Base-by-base conservation (phyloP, 306 rosid species). In the Malus sieversii region DNA sequence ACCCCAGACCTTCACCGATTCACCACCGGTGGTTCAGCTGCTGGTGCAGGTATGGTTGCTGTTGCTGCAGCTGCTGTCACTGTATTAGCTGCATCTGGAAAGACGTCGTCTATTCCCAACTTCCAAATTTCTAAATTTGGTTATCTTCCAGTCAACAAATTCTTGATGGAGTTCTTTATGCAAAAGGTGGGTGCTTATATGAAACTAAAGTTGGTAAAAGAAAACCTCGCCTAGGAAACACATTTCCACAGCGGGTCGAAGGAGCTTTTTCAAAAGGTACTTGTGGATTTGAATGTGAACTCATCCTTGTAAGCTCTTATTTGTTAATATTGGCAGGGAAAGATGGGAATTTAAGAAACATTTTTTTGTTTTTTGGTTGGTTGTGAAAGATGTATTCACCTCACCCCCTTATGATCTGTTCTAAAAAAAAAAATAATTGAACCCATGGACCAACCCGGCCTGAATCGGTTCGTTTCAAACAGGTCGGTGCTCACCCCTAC, bases 1-100 rank as follows among this genome's bases (percentile, higher is more conserved):
- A 35, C 2, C 9, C 2, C 9, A 35, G 42, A 35, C 40, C 40
- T 35, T 35, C 40, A 35, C 8, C 0, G 8, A 35, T 35, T 35
- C 40, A 35, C 40, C 40, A 35, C 8, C 8, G 40, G 89, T 75
- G 92, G 95, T 32, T 82, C 96, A 66, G 88, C 87, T 76, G 88
- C 84, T 48, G 92, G 93, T 74, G 96, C 85, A 72, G 96, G 98
- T 83, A 90, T 93, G 96, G 97, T 81, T 71, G 98, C 96, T 51
- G 87, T 85, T 70, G 97, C 93, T 48, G 96, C 96, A 18, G 96
- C 94, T 27, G 96, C 92, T 12, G 97, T 96, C 19, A 96, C 96
- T 10, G 97, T 94, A 63, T 88, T 96, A 14, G 91, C 86, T 33
- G 53, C 93, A 58, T 91, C 96, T 40, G 90, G 93, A 70, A 91